A percentile compares a stretch with the other conserved stretches of the same genome.
These are phyloP conservation scores for grape (Vitis vinifera) DNA, from an alignment of 164 flowering plant genomes.

Conservation along the genomic window DNA sequence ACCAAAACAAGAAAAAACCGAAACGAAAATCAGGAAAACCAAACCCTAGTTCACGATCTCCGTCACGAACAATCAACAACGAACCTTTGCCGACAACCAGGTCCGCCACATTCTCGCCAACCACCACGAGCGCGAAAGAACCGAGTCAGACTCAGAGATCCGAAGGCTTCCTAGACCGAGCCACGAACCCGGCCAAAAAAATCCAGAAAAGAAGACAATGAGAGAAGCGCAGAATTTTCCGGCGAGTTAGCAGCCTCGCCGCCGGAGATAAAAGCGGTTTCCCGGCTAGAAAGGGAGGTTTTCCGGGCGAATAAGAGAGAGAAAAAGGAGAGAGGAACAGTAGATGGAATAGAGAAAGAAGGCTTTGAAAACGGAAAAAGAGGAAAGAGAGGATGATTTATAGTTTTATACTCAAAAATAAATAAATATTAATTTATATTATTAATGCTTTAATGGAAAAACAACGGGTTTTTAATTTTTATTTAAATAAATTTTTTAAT, in stretches of 20 bases:
- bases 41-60: slow-evolving; percentile 55
- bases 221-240: slow-evolving; percentile 12
- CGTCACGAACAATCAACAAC: slow-evolving; percentile 18
- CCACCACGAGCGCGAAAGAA: slow-evolving; percentile 9
- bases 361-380: slow-evolving; percentile 50
- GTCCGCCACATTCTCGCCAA: slow-evolving; percentile 60
- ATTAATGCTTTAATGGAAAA: slow-evolving; percentile 5
- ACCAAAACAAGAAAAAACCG: slow-evolving; percentile 2
- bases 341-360: slow-evolving; percentile 13
- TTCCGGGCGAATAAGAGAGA: not conserved
- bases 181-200: not conserved
- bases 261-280: slow-evolving; percentile 14
- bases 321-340: slow-evolving; percentile 13
- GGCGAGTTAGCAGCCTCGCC: slow-evolving; percentile 4
- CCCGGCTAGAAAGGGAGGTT: slow-evolving; percentile 24
- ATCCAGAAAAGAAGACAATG: slow-evolving; percentile 4
- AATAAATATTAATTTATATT: too few species aligned
- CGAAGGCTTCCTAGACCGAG: slow-evolving; percentile 2
- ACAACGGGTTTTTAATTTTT: not conserved
- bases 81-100: slow-evolving; percentile 8
- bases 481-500: not conserved
- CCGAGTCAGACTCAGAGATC: slow-evolving; percentile 32
- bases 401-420: slow-evolving; percentile 35
- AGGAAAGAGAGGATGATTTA: slow-evolving; percentile 40
- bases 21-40: slow-evolving; percentile 12